Percentiles rank a stretch among this genome's conserved stretches.
These are phyloP conservation scores for Beauveria medogensis DNA, from an alignment of 2,329 filamentous ascomycete genomes.

Conservation along the genomic window DNA sequence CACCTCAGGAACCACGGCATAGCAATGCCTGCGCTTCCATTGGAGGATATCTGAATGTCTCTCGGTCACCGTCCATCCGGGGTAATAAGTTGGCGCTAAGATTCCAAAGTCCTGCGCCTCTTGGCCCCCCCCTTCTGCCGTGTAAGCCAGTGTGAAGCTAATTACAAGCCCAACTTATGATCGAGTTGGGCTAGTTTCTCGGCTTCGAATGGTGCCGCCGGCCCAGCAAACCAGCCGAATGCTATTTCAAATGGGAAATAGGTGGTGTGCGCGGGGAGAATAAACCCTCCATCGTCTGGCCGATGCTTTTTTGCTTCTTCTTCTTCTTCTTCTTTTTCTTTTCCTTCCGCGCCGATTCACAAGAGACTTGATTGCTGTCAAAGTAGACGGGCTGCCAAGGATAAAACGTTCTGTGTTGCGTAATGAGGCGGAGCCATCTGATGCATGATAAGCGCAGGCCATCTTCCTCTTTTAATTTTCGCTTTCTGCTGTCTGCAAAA, in stretches of 20 bases:
- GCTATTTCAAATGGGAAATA: not conserved
- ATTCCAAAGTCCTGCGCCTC: not conserved
- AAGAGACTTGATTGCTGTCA: too few species aligned
- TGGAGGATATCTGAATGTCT: not conserved
- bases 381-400: too few species aligned
- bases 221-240: not conserved
- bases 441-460: not conserved
- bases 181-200: not conserved
- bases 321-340: too few species aligned
- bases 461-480: not conserved
- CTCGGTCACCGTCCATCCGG: not conserved
- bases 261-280: not conserved
- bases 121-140: not conserved
- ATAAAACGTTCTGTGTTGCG: not conserved
- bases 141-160: not conserved
- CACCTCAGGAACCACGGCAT: not conserved
- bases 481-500: not conserved
- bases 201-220: slow-evolving; percentile 1
- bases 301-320: not conserved
- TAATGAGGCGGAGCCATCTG: not conserved
- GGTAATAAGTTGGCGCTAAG: not conserved
- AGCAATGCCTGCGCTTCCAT: not conserved
- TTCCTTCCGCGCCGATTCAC: too few species aligned
- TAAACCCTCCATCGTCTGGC: not conserved
- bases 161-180: not conserved